Base-by-base conservation (phyloP, 306 rosid genomes). In the Arachis stenosperma region DNA sequence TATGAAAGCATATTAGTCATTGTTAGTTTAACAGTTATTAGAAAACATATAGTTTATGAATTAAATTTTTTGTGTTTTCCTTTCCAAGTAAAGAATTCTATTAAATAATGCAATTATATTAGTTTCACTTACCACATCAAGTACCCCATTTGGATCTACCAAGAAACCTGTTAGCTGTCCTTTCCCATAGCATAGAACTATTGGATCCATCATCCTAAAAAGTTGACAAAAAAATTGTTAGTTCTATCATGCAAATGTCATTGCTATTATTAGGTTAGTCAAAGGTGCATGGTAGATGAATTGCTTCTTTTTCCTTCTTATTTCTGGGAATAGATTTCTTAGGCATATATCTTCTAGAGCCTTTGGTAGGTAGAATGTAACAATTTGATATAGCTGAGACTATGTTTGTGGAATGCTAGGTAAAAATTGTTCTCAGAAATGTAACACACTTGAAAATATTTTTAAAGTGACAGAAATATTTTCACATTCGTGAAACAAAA, bases 171-270 rank as follows among this genome's bases (percentile, higher is more conserved):
- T 85, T 40, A 94, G 93, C 75, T 88, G 96, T 5, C 99, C 97
- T 83, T 91, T 94, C 22, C 97, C 99, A 73, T 94, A 94, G 86
- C 87, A 90, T 14, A 94, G 82, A 81, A 94, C 90, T 74, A 94
- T 88, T 44, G 97, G 96, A 81, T 94, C 97, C 95, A 94, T 94
- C 97, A 94, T 94, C 83, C 99, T 91, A 73, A 12, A 12, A 44
- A 74, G 72, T 39, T 58, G 37, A 33, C 37, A 74, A 2, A 57
- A 71, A 46, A 46, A 6, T 0, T 30, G n/a, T 69, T 48, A 76
- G 73, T 74, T 80, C 41, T 11, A 22, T 68, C 55, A 81, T 10
- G 64, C 41, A 71, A 82, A 58, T 69, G 12, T 39, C 50, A 61
- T 27, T 69, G 17, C 6, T 71, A 33, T 50, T 30, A 15, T 14